phyloP scores from a whole-genome alignment of 805 yeast genomes.

The Yarrowia hollandica region DNA sequence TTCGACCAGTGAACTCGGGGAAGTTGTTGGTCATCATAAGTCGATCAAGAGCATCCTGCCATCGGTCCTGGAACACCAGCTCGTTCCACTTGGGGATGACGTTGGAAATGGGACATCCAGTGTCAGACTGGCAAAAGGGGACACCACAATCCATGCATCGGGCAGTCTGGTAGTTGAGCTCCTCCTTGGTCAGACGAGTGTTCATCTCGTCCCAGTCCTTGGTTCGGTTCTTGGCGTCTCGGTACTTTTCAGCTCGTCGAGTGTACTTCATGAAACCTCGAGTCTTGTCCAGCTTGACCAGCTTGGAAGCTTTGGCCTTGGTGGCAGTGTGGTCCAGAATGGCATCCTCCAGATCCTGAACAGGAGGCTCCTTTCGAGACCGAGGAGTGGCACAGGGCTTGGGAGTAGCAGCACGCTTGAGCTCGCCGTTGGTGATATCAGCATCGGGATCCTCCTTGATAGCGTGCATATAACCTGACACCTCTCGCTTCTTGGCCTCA shows the following conservation, averaged over 20 bases:
- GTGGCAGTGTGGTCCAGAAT: constrained; percentile 67
- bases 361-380: constrained; percentile 66
- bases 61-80: constrained; percentile 87
- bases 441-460: constrained; percentile 80
- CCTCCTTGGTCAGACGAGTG: constrained; percentile 76
- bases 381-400: constrained; percentile 36
- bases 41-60: constrained; percentile 91
- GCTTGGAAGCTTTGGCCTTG: constrained; percentile 59
- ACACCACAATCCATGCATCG: constrained; percentile 99
- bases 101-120: constrained; percentile 97
- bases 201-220: constrained; percentile 93
- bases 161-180: constrained; percentile 87
- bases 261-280: constrained; percentile 93
- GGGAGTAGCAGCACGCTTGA: constrained; percentile 50
- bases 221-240: constrained; percentile 72
- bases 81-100: constrained; percentile 98
- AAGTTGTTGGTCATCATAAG: constrained; percentile 94
- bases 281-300: constrained; percentile 68
- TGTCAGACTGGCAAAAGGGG: constrained; percentile 96
- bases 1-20: constrained; percentile 98
- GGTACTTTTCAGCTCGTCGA: constrained; percentile 82
- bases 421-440: constrained; percentile 89
- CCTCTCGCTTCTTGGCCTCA: constrained; percentile 65
- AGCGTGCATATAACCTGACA: constrained; percentile 59
- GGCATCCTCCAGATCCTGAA: constrained; percentile 87